A percentile compares a stretch with the other conserved stretches of the same genome.
phyloP scores from a whole-genome alignment of 768 basidiomycete genomes.

The Xerocomus brunneocitrinus region DNA sequence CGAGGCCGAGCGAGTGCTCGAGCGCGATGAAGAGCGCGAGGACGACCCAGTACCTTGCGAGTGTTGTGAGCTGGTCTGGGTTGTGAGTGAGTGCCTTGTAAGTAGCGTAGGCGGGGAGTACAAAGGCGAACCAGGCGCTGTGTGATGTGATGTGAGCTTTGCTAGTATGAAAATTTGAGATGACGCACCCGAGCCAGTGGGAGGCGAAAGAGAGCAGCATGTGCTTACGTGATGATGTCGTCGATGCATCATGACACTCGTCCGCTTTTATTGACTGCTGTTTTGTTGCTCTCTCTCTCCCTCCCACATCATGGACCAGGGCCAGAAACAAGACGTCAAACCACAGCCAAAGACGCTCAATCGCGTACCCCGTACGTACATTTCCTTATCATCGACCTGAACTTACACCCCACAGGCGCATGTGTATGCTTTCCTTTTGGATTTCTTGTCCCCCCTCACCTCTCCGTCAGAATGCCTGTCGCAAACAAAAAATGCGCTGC shows the following conservation, averaged over 20 bases:
- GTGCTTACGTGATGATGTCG: neutral
- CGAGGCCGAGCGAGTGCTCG: conserved; percentile 59
- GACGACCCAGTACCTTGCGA: conserved; percentile 62
- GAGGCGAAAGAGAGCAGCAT: conserved; percentile 52
- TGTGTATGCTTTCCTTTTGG: conserved; percentile 50
- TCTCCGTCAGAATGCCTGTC: conserved; percentile 74
- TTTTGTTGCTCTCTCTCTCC: conserved; percentile 11
- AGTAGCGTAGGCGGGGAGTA: conserved; percentile 59
- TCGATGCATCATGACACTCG: neutral
- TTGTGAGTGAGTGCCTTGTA: conserved; percentile 61
- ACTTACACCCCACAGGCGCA: conserved; percentile 50
- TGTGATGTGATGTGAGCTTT: neutral
- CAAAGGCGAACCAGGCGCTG: conserved; percentile 70
- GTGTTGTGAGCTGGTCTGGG: conserved; percentile 42
- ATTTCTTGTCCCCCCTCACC: conserved; percentile 15
- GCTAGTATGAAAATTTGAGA: neutral
- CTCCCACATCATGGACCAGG: conserved; percentile 34
- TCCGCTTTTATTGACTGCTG: conserved; percentile 18
- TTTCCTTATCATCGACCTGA: conserved; percentile 1
- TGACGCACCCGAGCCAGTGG: conserved; percentile 43
- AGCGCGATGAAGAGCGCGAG: conserved; percentile 56
- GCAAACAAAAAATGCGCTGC: conserved; percentile 97
- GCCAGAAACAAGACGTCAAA: conserved; percentile 62
- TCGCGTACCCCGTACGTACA: conserved; percentile 75
- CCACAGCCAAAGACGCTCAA: conserved; percentile 76